phyloP scores from a whole-genome alignment of 805 yeast species.

The Tanozyma kutaoensis region DNA sequence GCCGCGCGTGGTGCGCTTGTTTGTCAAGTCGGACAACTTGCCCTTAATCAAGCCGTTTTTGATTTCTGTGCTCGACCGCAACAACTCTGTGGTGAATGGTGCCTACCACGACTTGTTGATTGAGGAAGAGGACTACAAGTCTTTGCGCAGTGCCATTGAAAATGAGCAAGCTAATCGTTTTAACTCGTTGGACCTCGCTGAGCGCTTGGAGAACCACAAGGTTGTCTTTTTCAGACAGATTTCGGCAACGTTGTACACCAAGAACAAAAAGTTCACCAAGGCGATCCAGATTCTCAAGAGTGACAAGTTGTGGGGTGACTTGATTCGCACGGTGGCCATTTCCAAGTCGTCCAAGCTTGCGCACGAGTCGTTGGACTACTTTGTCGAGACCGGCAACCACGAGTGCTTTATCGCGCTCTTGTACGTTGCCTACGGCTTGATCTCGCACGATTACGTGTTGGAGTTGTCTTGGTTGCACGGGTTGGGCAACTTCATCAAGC shows the following conservation, averaged over 20 bases:
- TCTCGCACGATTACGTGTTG: conserved; percentile 70
- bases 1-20: conserved; percentile 88
- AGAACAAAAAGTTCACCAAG: conserved; percentile 87
- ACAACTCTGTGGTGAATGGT: conserved; percentile 80
- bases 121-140: conserved; percentile 92
- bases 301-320: conserved; percentile 91
- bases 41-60: conserved; percentile 94
- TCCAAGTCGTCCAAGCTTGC: conserved; percentile 73
- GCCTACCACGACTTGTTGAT: conserved; percentile 93
- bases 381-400: conserved; percentile 92
- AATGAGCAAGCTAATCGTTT: conserved; percentile 67
- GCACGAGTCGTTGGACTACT: conserved; percentile 78
- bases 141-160: conserved; percentile 78
- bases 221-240: conserved; percentile 90
- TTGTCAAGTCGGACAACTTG: conserved; percentile 88
- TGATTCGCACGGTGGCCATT: conserved; percentile 80
- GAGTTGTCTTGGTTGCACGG: conserved; percentile 88
- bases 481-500: conserved; percentile 76
- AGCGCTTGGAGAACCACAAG: conserved; percentile 83
- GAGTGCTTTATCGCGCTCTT: conserved; percentile 89
- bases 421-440: conserved; percentile 70
- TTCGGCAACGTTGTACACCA: conserved; percentile 87
- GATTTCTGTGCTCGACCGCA: conserved; percentile 81
- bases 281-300: conserved; percentile 78
- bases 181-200: conserved; percentile 86